Evolutionary conservation across 108 stramenopile genomes (phyloP).

Genomic region (Conticribra weissflogii): DNA sequence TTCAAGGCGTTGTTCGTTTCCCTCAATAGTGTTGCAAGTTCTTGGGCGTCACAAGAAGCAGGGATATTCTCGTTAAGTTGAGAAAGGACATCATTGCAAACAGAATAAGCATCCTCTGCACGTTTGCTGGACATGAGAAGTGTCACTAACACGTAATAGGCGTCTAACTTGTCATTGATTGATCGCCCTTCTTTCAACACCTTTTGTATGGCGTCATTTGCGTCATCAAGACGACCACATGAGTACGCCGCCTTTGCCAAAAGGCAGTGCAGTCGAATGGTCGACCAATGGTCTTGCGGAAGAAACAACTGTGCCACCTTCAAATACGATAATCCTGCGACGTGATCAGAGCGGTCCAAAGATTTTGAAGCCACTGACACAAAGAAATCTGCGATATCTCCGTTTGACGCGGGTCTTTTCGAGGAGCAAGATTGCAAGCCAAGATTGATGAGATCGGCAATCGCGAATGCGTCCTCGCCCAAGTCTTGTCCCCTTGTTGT

Average conservation of each 20-base stretch:
- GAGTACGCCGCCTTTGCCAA: conserved; percentile 5
- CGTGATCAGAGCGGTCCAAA: conserved; percentile 28
- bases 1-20: background rate
- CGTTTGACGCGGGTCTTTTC: background rate
- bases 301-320: conserved; percentile 3
- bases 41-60: background rate
- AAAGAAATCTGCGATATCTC: conserved; percentile 23
- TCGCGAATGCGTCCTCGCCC: background rate
- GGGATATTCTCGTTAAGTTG: background rate
- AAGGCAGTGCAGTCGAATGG: background rate
- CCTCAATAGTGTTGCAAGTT: background rate
- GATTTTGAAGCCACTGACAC: conserved; percentile 22
- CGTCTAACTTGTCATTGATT: conserved; percentile 15
- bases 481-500: background rate
- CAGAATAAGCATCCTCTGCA: background rate
- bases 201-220: background rate
- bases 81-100: background rate
- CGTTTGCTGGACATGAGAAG: background rate
- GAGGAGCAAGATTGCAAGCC: background rate
- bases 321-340: conserved; percentile 22
- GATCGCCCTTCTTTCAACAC: background rate
- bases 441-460: conserved; percentile 23
- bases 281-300: conserved; percentile 12
- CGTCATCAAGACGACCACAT: conserved; percentile 2
- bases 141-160: background rate